These are phyloP conservation scores for Pinus albicaulis DNA, from an alignment of 75 land plant genomes.

Conservation along the genomic window DNA sequence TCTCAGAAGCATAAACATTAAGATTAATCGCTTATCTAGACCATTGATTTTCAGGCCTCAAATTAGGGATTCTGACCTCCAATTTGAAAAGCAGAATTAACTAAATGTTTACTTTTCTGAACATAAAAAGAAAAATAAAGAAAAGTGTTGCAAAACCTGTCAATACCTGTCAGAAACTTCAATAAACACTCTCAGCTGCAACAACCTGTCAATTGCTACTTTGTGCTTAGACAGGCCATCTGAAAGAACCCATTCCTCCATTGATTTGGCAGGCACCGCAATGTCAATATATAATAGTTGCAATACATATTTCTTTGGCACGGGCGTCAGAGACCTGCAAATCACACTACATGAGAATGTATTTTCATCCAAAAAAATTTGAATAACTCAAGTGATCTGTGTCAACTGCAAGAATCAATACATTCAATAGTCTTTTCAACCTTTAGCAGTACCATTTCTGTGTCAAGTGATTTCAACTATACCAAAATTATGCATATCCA, in stretches of 20 bases:
- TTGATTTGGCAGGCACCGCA: conserved; percentile 52
- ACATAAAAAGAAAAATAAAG: not conserved
- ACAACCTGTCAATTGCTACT: conserved; percentile 81
- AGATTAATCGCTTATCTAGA: no score
- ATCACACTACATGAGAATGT: not conserved
- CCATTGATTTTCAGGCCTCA: not conserved
- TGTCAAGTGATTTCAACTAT: not conserved
- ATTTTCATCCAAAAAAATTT: not conserved
- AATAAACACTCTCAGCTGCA: conserved; percentile 74
- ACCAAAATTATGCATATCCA: not conserved
- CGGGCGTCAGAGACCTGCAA: conserved; percentile 86
- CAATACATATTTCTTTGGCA: conserved; percentile 87
- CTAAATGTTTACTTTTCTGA: not conserved
- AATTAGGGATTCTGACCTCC: not conserved
- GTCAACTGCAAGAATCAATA: not conserved
- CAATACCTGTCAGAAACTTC: conserved; percentile 62
- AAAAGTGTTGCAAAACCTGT: not conserved
- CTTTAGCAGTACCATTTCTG: not conserved
- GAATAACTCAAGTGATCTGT: not conserved
- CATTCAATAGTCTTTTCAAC: not conserved
- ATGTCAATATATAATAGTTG: conserved; percentile 76
- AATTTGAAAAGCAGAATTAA: not conserved
- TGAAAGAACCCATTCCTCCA: conserved; percentile 85
- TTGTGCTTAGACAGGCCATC: conserved; percentile 84
- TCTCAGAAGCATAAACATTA: not conserved